Conservation (phyloP, 345 rosid species). For the Syzygium aqueum region DNA sequence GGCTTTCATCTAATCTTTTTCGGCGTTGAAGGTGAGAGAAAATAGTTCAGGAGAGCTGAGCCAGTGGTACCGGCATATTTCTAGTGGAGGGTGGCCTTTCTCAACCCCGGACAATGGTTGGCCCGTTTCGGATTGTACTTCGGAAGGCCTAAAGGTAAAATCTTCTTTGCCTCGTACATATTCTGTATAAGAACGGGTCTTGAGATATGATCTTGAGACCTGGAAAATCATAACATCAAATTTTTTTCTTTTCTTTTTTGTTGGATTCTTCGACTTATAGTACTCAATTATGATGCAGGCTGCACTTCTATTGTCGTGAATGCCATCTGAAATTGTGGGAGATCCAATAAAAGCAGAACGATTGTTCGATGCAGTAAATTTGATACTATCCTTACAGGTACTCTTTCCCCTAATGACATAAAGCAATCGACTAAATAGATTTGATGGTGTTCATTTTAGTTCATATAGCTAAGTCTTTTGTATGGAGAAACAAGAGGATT, state of each 20-base stretch:
- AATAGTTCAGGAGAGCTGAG: constrained; percentile 16
- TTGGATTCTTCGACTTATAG: background rate
- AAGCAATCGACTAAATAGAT: background rate
- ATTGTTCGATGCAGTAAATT: constrained; percentile 43
- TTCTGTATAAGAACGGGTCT: background rate
- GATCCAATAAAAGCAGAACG: constrained; percentile 24
- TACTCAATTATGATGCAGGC: constrained; percentile 16
- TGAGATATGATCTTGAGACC: background rate
- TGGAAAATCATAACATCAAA: background rate
- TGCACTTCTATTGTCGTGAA: constrained; percentile 33
- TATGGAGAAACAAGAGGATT: background rate
- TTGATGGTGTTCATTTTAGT: background rate
- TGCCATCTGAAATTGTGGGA: constrained; percentile 34
- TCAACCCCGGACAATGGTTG: constrained; percentile 60
- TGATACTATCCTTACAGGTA: constrained; percentile 59
- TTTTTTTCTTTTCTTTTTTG: background rate
- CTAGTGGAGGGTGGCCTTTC: constrained; percentile 74
- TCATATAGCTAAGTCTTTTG: background rate
- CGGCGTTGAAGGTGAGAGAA: constrained; percentile 13
- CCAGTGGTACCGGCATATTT: constrained; percentile 45
- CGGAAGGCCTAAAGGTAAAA: constrained; percentile 52
- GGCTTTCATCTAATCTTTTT: background rate
- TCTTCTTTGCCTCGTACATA: background rate
- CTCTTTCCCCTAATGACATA: background rate
- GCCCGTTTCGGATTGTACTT: constrained; percentile 56